phyloP scores from a whole-genome alignment of 1,284 basidiomycete genomes.

The Peniophora sp. region DNA sequence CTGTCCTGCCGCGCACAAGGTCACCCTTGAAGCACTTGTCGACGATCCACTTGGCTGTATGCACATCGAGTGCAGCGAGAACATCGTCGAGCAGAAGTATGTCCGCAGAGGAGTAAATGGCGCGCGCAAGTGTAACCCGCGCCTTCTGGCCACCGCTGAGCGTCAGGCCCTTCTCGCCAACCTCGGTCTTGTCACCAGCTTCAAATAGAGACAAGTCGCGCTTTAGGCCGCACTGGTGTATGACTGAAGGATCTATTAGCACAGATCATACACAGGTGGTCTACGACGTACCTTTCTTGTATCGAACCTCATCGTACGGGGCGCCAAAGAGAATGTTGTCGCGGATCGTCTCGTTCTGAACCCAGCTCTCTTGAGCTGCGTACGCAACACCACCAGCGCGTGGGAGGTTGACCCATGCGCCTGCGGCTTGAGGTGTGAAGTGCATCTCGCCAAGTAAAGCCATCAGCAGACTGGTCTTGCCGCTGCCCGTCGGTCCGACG shows the following conservation, averaged over 20 bases:
- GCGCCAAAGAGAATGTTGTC: slow-evolving; percentile 39
- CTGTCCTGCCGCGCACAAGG: slow-evolving; percentile 59
- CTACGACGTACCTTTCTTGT: slow-evolving; percentile 33
- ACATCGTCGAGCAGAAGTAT: slow-evolving; percentile 64
- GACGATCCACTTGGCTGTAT: slow-evolving; percentile 71
- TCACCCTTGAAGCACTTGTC: slow-evolving; percentile 69
- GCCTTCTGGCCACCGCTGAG: slow-evolving; percentile 74
- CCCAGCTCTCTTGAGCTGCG: slow-evolving; percentile 75
- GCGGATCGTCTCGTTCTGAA: slow-evolving; percentile 46
- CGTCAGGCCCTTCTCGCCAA: slow-evolving; percentile 59
- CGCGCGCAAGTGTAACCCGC: slow-evolving; percentile 66
- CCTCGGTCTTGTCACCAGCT: slow-evolving; percentile 68
- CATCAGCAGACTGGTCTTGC: slow-evolving; percentile 45
- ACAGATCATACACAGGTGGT: background rate
- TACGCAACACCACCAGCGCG: slow-evolving; percentile 61
- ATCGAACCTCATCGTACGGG: slow-evolving; percentile 31
- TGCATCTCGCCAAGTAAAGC: slow-evolving; percentile 60
- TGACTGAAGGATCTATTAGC: slow-evolving; percentile 27
- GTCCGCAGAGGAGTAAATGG: slow-evolving; percentile 55
- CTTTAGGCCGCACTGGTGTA: slow-evolving; percentile 57
- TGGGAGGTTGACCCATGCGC: slow-evolving; percentile 61
- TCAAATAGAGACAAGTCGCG: slow-evolving; percentile 60
- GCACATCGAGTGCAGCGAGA: slow-evolving; percentile 48
- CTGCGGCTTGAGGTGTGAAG: slow-evolving; percentile 37
- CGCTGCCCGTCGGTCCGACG: slow-evolving; percentile 52